Base-by-base conservation (phyloP, 1,139 yeast species). In the Ashbya aceris region DNA sequence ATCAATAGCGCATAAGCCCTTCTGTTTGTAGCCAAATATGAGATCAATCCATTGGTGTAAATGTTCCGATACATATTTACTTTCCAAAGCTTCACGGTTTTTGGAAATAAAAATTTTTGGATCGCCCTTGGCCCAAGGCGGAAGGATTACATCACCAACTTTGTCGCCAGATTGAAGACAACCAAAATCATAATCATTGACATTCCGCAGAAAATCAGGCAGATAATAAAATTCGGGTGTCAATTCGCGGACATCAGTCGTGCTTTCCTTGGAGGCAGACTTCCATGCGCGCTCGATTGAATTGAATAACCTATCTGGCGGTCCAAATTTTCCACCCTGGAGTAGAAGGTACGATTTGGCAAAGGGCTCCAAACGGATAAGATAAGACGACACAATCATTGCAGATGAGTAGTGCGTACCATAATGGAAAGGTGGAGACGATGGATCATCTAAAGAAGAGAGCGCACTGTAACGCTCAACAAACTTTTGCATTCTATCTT, bases 331-430 rank as follows among this genome's bases (percentile, higher is more conserved):
- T 0, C 95, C 95, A 8, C 93, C 95, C 65, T 85, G 96, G 8
- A 85, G 64, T 17, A 83, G 60, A 38, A 83, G 64, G 53, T 82
- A 85, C 0, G 93, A 80, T 44, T 82, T 84, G 2, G 82, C 89
- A 59, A 78, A 83, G 0, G 96, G 96, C 47, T 78, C 74, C 29
- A 84, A 54, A 39, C 96, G 68, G 33, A 85, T 83, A 48, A 85
- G 61, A 51, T 74, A 85, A 0, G 91, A 80, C 0, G 93, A 73
- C 2, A 83, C 95, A 54, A 85, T 84, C 96, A 85, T 85, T 0
- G 95, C 94, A 0, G 94, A 83, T 0, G 95, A 84, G 58, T 85
- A 85, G 60, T 85, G 96, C 0, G 96, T 85, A 2, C 96, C 96
- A 55, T 85, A 85, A 59, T 85, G 95, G 61, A 85, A 85, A 0